Conservation (phyloP, 2,329 filamentous ascomycete species). For the Monilinia vaccinii-corymbosi region DNA sequence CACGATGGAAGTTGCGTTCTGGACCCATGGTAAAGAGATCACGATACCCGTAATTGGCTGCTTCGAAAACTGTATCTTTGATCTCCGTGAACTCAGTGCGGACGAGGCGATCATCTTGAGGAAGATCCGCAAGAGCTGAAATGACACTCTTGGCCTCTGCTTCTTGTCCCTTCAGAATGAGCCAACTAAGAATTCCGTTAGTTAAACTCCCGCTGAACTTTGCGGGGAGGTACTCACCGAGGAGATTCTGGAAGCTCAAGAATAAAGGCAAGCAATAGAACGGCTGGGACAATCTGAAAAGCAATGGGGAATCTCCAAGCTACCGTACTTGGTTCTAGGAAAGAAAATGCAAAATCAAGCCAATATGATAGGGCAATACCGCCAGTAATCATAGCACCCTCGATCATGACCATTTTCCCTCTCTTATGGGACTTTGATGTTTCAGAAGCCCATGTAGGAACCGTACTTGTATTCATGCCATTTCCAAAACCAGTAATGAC, state of each 20-base stretch:
- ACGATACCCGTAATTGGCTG: neutral
- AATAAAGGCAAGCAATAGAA: slow-evolving; percentile 7
- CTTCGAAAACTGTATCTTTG: neutral
- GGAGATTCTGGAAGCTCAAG: slow-evolving; percentile 31
- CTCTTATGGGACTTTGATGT: slow-evolving; percentile 10
- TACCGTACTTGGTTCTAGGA: neutral
- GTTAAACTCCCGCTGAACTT: neutral
- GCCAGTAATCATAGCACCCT: slow-evolving; percentile 10
- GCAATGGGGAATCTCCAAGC: slow-evolving; percentile 12
- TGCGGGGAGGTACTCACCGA: neutral
- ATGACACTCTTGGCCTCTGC: slow-evolving; percentile 31
- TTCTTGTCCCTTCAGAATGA: slow-evolving; percentile 27
- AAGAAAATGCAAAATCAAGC: slow-evolving; percentile 9
- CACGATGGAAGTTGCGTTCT: slow-evolving; percentile 48
- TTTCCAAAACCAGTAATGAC: slow-evolving; percentile 68
- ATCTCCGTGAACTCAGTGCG: slow-evolving; percentile 42
- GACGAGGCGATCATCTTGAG: slow-evolving; percentile 44
- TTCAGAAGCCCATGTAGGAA: slow-evolving; percentile 22
- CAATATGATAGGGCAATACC: slow-evolving; percentile 11
- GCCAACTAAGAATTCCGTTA: slow-evolving; percentile 23
- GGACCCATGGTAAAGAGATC: slow-evolving; percentile 10
- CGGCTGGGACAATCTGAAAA: slow-evolving; percentile 9
- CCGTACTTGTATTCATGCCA: slow-evolving; percentile 44
- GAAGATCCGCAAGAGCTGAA: slow-evolving; percentile 11
- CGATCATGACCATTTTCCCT: slow-evolving; percentile 11